phyloP scores from a whole-genome alignment of 495 filamentous ascomycete species.

The Ramalina intermedia region DNA sequence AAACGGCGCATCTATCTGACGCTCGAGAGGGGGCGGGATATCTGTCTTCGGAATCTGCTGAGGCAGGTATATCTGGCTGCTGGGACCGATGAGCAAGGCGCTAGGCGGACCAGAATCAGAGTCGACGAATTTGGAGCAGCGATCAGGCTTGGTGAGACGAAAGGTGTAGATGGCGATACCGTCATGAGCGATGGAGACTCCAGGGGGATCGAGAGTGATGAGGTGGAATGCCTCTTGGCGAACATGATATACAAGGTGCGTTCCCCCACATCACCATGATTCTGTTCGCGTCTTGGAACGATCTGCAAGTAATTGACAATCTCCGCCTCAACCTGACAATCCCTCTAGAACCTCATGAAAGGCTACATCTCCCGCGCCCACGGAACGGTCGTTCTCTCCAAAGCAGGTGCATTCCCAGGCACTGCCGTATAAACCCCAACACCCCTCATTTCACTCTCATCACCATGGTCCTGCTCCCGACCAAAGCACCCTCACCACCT shows the following conservation, averaged over 20 bases:
- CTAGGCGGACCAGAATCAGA: constrained; percentile 63
- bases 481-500: not conserved
- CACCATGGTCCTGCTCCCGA: not conserved
- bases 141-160: constrained; percentile 35
- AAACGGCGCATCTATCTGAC: constrained; percentile 92
- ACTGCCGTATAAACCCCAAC: constrained; percentile 56
- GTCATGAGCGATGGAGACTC: constrained; percentile 89
- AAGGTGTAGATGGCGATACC: constrained; percentile 50
- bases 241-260: constrained; percentile 94
- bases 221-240: constrained; percentile 87
- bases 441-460: not conserved
- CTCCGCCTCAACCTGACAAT: not conserved
- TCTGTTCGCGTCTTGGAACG: not conserved
- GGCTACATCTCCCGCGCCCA: constrained; percentile 89
- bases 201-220: constrained; percentile 55
- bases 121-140: constrained; percentile 66
- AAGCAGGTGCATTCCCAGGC: constrained; percentile 85
- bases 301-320: not conserved
- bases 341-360: constrained; percentile 72
- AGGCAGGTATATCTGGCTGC: constrained; percentile 76
- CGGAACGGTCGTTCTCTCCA: constrained; percentile 80
- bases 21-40: constrained; percentile 79
- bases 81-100: constrained; percentile 61
- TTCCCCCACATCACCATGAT: not conserved
- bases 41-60: constrained; percentile 76